phyloP scores from a whole-genome alignment of 192 early-diverging fungal species.

The Entophlyctis helioformis region DNA sequence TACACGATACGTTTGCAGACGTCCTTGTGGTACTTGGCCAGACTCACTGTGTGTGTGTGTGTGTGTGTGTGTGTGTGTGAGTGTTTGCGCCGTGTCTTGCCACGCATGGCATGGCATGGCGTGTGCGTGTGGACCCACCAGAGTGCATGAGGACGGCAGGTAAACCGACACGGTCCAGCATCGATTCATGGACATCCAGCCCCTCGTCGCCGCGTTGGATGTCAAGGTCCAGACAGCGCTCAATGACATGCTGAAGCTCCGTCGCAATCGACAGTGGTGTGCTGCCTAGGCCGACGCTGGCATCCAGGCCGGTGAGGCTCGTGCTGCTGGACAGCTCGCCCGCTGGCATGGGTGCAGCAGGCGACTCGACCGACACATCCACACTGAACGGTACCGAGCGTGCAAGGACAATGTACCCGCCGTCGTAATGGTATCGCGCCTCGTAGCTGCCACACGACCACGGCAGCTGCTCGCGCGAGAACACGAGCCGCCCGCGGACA shows the following conservation, averaged over 20 bases:
- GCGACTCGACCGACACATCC: conserved; percentile 34
- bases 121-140: no score
- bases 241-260: conserved; percentile 2
- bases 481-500: conserved; percentile 44
- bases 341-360: no score
- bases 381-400: conserved; percentile 67
- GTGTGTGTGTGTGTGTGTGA: no score
- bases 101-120: no score
- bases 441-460: conserved; percentile 85
- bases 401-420: conserved; percentile 71
- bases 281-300: background rate
- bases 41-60: background rate
- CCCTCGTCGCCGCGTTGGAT: conserved; percentile 2
- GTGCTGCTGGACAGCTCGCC: no score
- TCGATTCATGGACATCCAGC: conserved; percentile 12
- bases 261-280: background rate
- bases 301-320: background rate
- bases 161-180: conserved; percentile 7
- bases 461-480: conserved; percentile 56
- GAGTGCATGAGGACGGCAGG: no score
- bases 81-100: no score
- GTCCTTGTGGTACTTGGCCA: conserved; percentile 17
- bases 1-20: conserved; percentile 58
- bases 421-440: conserved; percentile 83
- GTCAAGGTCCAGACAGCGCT: conserved; percentile 20